Evolutionary conservation across 2,329 filamentous ascomycete species (phyloP), one percentile per base, ranked within the genome.

Genomic region (Arthrobotrys sphaeroides): DNA sequence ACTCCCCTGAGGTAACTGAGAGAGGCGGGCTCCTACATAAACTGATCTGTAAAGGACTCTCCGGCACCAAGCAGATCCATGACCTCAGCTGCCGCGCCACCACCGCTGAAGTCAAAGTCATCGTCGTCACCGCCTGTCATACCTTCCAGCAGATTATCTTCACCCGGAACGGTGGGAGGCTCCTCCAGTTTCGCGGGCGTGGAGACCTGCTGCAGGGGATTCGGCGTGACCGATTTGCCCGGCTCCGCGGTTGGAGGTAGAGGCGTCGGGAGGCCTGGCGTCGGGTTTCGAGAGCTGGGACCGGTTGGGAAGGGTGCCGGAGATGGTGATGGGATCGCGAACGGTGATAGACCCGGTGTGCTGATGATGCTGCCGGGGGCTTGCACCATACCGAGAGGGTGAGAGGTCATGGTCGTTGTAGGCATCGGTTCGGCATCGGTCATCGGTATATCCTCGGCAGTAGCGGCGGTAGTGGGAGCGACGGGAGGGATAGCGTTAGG

Each of bases 111-210:
- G 51, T 62, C 60, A 33, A 66, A 65, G 20, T 36, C 26, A 16
- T 73, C 68, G 10, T 53, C 66, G 13, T 73, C 69, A 38, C 61
- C 70, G 10, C 70, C 70, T 0, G 62, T 55, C 16, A 76, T 53
- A 1, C 66, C 72, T 7, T 76, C 72, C 1, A 55, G 43, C 3
- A 76, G 20, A 49, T 53, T 60, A 28, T 76, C 72, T 45, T 76
- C 72, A 3, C 72, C 72, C 28, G 72, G 72, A 2, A 76, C 72
- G 1, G 72, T 76, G 16, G 72, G 72, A 24, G 72, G 72, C n/a
- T 76, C 72, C 9, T 70, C 72, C 28, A 43, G 18, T 65, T 70
- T 66, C 10, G n/a, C 31, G 1, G 68, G 60, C 5, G 53, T 55
- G 10, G 49, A 31, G 10, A n/a, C 38, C 5, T 67, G 61, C 24